A percentile compares a stretch with the other conserved stretches of the same genome.
phyloP scores from a whole-genome alignment of 495 filamentous ascomycete species.

The Arthonia radiata region DNA sequence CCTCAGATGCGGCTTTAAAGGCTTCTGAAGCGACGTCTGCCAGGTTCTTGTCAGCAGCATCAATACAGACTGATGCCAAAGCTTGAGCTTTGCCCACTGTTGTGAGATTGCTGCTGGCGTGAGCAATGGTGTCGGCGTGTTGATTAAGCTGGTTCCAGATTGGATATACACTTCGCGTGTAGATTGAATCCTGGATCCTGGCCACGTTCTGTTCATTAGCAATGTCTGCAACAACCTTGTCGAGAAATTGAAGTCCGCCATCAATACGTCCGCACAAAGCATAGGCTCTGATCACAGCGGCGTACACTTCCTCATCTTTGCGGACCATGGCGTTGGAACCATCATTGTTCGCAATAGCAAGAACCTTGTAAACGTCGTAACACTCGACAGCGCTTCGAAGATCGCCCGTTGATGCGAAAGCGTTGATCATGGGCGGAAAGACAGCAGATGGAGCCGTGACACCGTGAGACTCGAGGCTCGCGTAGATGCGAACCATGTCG shows the following conservation, averaged over 20 bases:
- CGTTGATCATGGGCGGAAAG: slow-evolving; percentile 78
- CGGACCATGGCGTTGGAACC: slow-evolving; percentile 47
- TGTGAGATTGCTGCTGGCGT: slow-evolving; percentile 23
- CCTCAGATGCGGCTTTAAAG: slow-evolving; percentile 21
- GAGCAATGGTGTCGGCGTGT: slow-evolving; percentile 41
- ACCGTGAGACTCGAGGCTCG: slow-evolving; percentile 61
- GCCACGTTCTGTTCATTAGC: too few species aligned
- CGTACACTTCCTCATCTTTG: slow-evolving; percentile 64
- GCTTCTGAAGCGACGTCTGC: slow-evolving; percentile 42
- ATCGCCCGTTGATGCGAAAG: slow-evolving; percentile 59
- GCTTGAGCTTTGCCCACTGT: slow-evolving; percentile 24
- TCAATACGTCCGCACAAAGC: slow-evolving; percentile 49
- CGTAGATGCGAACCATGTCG: slow-evolving; percentile 73
- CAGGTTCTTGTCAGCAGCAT: slow-evolving; percentile 60
- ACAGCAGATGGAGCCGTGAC: slow-evolving; percentile 51
- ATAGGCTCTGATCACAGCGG: slow-evolving; percentile 68
- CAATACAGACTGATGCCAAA: slow-evolving; percentile 31
- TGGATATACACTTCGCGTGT: too few species aligned
- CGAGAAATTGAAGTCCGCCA: slow-evolving; percentile 59
- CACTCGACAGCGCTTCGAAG: slow-evolving; percentile 76
- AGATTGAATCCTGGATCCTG: too few species aligned
- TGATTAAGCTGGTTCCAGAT: too few species aligned
- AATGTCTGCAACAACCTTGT: slow-evolving; percentile 30
- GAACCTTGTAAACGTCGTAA: slow-evolving; percentile 74
- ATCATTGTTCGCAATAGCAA: slow-evolving; percentile 57